phyloP scores from a whole-genome alignment of 495 filamentous ascomycete species.

The Hypoxylon cercidicola region DNA sequence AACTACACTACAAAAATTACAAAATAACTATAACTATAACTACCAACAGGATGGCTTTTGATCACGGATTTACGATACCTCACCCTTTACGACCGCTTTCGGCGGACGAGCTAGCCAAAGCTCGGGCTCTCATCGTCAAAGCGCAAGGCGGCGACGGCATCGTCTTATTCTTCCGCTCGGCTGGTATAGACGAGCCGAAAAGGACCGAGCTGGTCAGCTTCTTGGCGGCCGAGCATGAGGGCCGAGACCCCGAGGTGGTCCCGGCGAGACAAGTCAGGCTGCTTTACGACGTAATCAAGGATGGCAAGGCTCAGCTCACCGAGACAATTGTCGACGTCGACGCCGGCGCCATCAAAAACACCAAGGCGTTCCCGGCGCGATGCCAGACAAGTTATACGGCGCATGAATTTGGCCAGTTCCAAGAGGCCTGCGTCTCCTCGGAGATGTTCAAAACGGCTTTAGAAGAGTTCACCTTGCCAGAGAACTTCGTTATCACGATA shows the following conservation, averaged over 20 bases:
- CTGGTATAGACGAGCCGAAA: slow-evolving; percentile 71
- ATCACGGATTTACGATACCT: slow-evolving; percentile 32
- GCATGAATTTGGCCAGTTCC: slow-evolving; percentile 70
- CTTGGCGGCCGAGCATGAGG: slow-evolving; percentile 55
- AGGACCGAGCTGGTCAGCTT: slow-evolving; percentile 64
- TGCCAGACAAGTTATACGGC: slow-evolving; percentile 70
- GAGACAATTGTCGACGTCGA: slow-evolving; percentile 72
- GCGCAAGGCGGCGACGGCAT: slow-evolving; percentile 41
- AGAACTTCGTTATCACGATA: slow-evolving; percentile 71
- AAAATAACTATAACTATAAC: slow-evolving; percentile 1
- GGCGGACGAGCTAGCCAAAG: slow-evolving; percentile 63
- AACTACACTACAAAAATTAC: neutral
- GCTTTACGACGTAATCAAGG: slow-evolving; percentile 72
- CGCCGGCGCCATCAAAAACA: slow-evolving; percentile 56
- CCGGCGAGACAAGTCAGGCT: slow-evolving; percentile 70
- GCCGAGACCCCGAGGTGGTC: slow-evolving; percentile 52
- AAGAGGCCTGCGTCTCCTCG: slow-evolving; percentile 68
- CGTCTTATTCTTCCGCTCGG: slow-evolving; percentile 68
- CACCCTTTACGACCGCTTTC: slow-evolving; percentile 72
- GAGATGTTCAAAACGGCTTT: slow-evolving; percentile 70
- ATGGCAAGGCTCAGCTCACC: slow-evolving; percentile 67
- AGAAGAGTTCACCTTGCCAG: slow-evolving; percentile 69
- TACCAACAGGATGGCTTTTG: slow-evolving; percentile 33
- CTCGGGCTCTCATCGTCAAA: slow-evolving; percentile 44
- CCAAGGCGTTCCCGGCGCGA: slow-evolving; percentile 65